Evolutionary conservation across 257 asterid species (phyloP), one percentile per base, ranked within the genome.

Genomic region (Perilla frutescens): DNA sequence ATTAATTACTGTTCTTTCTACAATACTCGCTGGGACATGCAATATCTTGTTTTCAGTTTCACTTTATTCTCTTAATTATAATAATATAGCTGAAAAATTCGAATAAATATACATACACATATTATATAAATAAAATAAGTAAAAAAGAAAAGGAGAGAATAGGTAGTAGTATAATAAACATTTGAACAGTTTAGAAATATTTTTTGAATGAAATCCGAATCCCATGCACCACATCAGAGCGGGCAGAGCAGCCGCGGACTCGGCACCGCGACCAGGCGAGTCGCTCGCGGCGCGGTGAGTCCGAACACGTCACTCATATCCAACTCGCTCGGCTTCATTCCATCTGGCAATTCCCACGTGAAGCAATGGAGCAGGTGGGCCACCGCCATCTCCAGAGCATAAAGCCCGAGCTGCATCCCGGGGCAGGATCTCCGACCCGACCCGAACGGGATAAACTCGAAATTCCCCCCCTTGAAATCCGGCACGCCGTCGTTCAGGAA

Each of bases 341-440:
- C 89, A 47, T 66, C 58, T 0, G 87, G 86, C 77, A 81, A 62
- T 43, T 77, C 80, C 88, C 90, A 85, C 3, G 34, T 61, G n/a
- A 83, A 86, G 20, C 81, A 79, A 59, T 86, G 90, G 53, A 83
- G 73, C 8, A 86, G 77, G 59, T 81, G 83, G 6, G 83, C 88
- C 81, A 79, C 75, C 49, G 80, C 74, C 81, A 72, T 53, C 20
- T 83, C 84, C 15, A 85, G 59, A 8, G 80, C 78, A 40, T 81
- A 73, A 7, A 79, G 69, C n/a, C 84, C 90, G 1, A 86, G 44
- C 12, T 79, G 86, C 84, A 81, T 83, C 12, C 88, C 90, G 12
- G 88, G 88, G 60, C 84, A 85, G 11, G 86, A 81, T 7, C 90
- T 76, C 55, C 87, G 77, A 0, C 88, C 90, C 31, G 87, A 73